Percentiles rank a stretch among this genome's conserved stretches.
Conservation (phyloP, 192 early-diverging fungal species). For the Dissophora globulifera region DNA sequence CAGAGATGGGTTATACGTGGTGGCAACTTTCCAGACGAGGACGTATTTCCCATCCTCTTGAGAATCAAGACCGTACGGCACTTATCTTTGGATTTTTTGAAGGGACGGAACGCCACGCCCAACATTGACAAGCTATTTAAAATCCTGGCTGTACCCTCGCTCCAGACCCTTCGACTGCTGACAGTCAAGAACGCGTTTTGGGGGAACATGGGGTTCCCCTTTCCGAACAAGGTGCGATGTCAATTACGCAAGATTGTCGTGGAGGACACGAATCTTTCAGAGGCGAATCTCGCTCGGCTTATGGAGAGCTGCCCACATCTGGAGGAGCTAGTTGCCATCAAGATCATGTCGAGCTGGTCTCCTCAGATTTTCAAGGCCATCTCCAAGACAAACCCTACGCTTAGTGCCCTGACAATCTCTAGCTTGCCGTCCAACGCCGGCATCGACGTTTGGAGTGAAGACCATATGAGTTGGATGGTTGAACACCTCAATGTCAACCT, state of each 20-base stretch:
- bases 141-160: background rate
- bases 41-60: background rate
- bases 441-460: background rate
- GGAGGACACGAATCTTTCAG: background rate
- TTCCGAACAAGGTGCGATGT: constrained; percentile 7
- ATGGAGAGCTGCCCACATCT: constrained; percentile 18
- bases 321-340: too few relatives aligned
- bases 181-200: background rate
- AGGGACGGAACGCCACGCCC: background rate
- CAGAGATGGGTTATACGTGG: constrained; percentile 1
- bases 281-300: constrained; percentile 2
- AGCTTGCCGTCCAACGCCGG: background rate
- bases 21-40: constrained; percentile 5
- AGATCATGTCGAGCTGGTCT: too few relatives aligned
- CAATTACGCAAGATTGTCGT: background rate
- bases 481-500: background rate
- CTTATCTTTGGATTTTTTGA: background rate
- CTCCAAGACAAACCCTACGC: constrained; percentile 7
- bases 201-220: constrained; percentile 10
- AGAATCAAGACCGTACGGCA: constrained; percentile 9
- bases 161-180: background rate
- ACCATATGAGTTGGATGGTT: background rate
- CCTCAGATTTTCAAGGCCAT: constrained; percentile 4
- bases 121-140: background rate
- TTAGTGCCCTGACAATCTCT: background rate